These are phyloP conservation scores for Hypoxylon perforatum DNA, from an alignment of 495 filamentous ascomycete genomes.

Conservation along the genomic window DNA sequence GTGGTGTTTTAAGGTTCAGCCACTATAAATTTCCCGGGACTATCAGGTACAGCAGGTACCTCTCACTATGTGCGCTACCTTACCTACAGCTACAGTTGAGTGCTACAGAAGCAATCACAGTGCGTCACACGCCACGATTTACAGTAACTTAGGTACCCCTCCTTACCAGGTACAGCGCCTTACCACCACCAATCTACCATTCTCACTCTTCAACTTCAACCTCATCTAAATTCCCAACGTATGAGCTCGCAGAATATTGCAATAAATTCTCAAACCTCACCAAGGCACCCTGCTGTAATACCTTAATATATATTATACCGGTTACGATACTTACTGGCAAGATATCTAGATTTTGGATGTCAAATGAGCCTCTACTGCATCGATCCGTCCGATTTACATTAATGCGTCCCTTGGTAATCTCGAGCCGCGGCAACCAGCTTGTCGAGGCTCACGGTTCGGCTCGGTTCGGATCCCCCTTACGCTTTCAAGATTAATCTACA, in stretches of 20 bases:
- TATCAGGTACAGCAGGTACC: neutral
- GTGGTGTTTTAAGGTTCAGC: slow-evolving; percentile 7
- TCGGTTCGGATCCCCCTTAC: slow-evolving; percentile 35
- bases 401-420: slow-evolving; percentile 26
- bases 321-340: neutral
- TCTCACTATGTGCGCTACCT: no score
- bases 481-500: slow-evolving; percentile 27
- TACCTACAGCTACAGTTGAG: neutral
- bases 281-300: no score
- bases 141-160: neutral
- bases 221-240: no score
- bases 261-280: neutral
- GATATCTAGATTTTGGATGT: slow-evolving; percentile 5
- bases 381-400: slow-evolving; percentile 8
- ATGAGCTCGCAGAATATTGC: slow-evolving; percentile 18
- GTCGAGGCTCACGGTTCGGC: slow-evolving; percentile 32
- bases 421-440: slow-evolving; percentile 24
- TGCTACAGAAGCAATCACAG: neutral
- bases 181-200: neutral
- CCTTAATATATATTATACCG: no score
- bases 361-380: slow-evolving; percentile 11
- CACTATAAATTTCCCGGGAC: neutral
- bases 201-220: no score
- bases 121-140: slow-evolving; percentile 21
- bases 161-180: neutral